Base-by-base conservation (phyloP, 2,329 filamentous ascomycete genomes). In the Aspergillus tanneri region DNA sequence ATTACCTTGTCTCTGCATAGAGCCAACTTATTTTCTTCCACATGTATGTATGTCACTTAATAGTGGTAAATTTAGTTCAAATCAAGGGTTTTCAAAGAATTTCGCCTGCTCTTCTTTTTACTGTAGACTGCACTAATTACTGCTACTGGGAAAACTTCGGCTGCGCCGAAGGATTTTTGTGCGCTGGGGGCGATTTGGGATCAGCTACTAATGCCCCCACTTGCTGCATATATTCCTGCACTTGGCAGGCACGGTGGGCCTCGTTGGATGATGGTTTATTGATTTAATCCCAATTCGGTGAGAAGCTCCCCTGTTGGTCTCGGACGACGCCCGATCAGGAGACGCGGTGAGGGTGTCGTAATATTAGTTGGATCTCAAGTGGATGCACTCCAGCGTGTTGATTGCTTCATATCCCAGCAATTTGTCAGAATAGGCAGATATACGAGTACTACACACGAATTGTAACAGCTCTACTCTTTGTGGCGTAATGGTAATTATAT, bases 11-110 rank as follows among this genome's bases (percentile, higher is more conserved):
- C 61, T 65, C 59, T 62, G 53, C 49, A 59, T 66, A 64, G 64
- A 66, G 59, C 61, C 60, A 60, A 61, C 60, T 59, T 64, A 59
- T 54, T 56, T 66, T 63, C 60, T 65, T 66, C 65, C 66, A 63
- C 62, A 64, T 67, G 66, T 68, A 68, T 68, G 66, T 68, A 68
- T 68, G 66, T 65, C 61, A 64, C n/a, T 67, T 68, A 68, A 68
- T 68, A 68, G 66, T 68, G 66, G 64, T 66, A 66, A 60, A 59
- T 57, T 59, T 63, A 63, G 58, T 64, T 48, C 46, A 54, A 65
- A 64, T 61, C 59, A 66, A 67, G 62, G 63, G 61, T 66, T 59
- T 63, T 44, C 21, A 52, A 50, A 32, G 34, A 28, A 41, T 8
- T 37, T 25, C 11, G 9, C 14, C 27, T 22, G 36, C 8, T 42